A percentile compares a stretch with the other conserved stretches of the same genome.
Conservation (phyloP, 2,329 filamentous ascomycete species). For the Colletotrichum sp. region DNA sequence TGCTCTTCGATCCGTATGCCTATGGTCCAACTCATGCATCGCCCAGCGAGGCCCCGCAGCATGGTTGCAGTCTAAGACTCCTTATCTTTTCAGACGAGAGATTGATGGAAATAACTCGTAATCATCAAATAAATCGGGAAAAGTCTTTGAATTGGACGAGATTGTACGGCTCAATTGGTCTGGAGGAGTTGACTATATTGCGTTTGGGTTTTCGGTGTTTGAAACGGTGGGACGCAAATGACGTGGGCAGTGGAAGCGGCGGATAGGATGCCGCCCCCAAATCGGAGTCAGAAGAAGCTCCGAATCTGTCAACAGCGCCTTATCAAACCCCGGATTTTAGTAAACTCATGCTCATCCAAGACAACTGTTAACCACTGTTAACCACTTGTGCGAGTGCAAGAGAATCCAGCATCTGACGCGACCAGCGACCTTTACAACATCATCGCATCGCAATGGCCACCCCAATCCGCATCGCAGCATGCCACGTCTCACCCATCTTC, state of each 20-base stretch:
- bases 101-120: background rate
- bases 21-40: background rate
- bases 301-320: background rate
- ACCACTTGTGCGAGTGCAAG: background rate
- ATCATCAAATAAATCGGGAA: background rate
- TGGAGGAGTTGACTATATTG: too few species aligned
- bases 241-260: background rate
- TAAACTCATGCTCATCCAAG: background rate
- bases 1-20: background rate
- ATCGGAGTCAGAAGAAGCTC: background rate
- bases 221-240: background rate
- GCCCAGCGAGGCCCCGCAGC: background rate
- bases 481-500: slow-evolving; percentile 49
- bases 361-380: background rate
- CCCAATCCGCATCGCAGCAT: slow-evolving; percentile 32
- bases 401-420: background rate
- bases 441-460: background rate
- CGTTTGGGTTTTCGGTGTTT: background rate
- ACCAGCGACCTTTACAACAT: fast-evolving
- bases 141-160: background rate
- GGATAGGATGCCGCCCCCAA: background rate
- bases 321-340: background rate
- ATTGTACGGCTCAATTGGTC: background rate
- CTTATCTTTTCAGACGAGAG: background rate
- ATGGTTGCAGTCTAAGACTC: fast-evolving